Conservation (phyloP, 306 rosid genomes). For the Trifolium pratense region DNA sequence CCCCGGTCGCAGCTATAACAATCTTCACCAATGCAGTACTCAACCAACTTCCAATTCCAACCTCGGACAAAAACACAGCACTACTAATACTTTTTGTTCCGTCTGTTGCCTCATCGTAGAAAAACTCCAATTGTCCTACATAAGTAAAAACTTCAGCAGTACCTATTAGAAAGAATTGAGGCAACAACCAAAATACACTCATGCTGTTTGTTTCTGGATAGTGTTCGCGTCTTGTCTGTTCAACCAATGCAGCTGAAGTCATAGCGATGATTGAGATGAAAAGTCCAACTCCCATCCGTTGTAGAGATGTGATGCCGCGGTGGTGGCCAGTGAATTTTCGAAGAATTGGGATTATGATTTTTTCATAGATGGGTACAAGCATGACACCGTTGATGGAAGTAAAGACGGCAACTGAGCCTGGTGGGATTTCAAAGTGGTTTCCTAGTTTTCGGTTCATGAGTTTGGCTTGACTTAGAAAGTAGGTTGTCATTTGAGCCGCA, state of each 20-base stretch:
- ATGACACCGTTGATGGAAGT: slow-evolving; percentile 54
- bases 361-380: slow-evolving; percentile 64
- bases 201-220: slow-evolving; percentile 24
- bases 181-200: slow-evolving; percentile 69
- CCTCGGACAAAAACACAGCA: slow-evolving; percentile 57
- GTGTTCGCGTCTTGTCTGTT: slow-evolving; percentile 49
- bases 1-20: slow-evolving; percentile 41
- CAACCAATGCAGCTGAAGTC: slow-evolving; percentile 57
- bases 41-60: slow-evolving; percentile 67
- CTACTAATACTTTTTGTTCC: slow-evolving; percentile 67
- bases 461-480: slow-evolving; percentile 62
- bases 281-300: slow-evolving; percentile 65
- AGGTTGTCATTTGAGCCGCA: slow-evolving; percentile 61
- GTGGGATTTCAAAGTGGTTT: slow-evolving; percentile 49
- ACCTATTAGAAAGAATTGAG: slow-evolving; percentile 64
- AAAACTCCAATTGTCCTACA: slow-evolving; percentile 76
- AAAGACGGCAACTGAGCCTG: slow-evolving; percentile 58
- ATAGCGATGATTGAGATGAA: slow-evolving; percentile 56
- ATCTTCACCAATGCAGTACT: slow-evolving; percentile 57
- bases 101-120: slow-evolving; percentile 69
- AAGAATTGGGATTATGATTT: slow-evolving; percentile 52
- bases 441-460: slow-evolving; percentile 53
- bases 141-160: slow-evolving; percentile 66
- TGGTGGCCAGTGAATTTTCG: slow-evolving; percentile 55
- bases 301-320: slow-evolving; percentile 69